Percentiles rank a stretch among this genome's conserved stretches.
These are phyloP conservation scores for Talaromyces borbonicus DNA, from an alignment of 495 filamentous ascomycete genomes.

Conservation along the genomic window DNA sequence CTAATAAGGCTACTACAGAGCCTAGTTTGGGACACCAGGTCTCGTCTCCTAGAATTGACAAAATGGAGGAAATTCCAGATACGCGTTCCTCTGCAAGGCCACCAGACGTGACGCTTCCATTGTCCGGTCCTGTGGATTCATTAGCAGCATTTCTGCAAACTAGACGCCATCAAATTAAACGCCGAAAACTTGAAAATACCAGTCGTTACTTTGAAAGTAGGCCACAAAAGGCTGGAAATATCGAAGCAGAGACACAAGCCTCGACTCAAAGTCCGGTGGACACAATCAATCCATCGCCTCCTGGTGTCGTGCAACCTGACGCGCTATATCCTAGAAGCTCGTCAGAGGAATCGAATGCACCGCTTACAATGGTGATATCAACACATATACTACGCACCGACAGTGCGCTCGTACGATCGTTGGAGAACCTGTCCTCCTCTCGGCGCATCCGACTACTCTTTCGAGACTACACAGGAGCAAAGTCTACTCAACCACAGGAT, in stretches of 20 bases:
- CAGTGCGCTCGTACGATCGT: constrained; percentile 12
- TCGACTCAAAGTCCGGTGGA: no score
- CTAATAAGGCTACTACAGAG: no score
- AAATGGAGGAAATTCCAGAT: no score
- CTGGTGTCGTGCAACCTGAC: no score
- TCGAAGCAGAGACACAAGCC: not conserved
- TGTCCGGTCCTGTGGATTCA: not conserved
- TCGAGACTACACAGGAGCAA: constrained; percentile 13
- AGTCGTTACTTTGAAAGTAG: constrained; percentile 1
- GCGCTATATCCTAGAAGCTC: constrained; percentile 2
- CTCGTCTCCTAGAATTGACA: no score
- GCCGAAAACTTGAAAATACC: not conserved
- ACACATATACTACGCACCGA: constrained; percentile 22
- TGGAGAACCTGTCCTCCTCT: constrained; percentile 16
- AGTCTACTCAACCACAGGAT: not conserved
- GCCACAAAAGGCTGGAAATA: not conserved
- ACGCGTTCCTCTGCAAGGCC: no score
- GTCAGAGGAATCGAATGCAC: not conserved
- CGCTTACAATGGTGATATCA: constrained; percentile 16
- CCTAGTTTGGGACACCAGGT: no score
- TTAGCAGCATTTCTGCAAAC: constrained; percentile 9
- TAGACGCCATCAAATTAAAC: constrained; percentile 6
- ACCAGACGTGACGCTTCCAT: no score
- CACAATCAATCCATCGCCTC: no score
- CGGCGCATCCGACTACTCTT: constrained; percentile 14